Evolutionary conservation across 2,329 filamentous ascomycete genomes (phyloP).

Genomic region (Microcera coccophila): DNA sequence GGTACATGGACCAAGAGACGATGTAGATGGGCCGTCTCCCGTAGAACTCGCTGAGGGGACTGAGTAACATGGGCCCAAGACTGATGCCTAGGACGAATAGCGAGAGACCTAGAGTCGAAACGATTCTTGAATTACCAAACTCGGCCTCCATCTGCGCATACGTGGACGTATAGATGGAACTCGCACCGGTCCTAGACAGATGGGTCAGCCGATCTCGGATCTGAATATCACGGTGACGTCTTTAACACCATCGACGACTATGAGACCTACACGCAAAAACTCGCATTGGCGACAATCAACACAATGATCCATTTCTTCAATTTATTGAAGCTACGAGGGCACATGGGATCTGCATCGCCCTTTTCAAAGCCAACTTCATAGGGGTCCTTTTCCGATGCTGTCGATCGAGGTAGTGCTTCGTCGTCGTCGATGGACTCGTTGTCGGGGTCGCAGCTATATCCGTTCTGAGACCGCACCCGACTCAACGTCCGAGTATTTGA

Average conservation of each 20-base stretch:
- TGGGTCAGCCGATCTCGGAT: no score
- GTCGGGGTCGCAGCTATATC: constrained; percentile 40
- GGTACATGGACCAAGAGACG: constrained; percentile 66
- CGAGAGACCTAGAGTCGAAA: constrained; percentile 77
- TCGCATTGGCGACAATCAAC: constrained; percentile 66
- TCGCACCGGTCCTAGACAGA: constrained; percentile 70
- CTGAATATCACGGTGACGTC: no score
- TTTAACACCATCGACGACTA: no score
- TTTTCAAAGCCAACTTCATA: constrained; percentile 75
- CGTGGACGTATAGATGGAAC: constrained; percentile 83
- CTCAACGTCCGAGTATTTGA: constrained; percentile 7
- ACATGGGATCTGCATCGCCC: constrained; percentile 65
- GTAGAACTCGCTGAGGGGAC: constrained; percentile 71
- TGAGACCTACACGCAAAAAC: constrained; percentile 73
- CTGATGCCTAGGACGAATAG: constrained; percentile 74
- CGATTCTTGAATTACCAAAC: constrained; percentile 65
- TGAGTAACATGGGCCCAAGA: constrained; percentile 60
- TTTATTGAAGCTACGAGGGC: constrained; percentile 65
- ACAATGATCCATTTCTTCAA: constrained; percentile 77
- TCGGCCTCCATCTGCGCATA: constrained; percentile 73
- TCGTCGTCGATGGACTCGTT: constrained; percentile 14
- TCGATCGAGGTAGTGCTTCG: neutral
- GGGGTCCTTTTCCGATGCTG: constrained; percentile 33
- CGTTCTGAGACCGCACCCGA: constrained; percentile 41
- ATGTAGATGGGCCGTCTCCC: constrained; percentile 80